Percentiles rank a stretch among this genome's conserved stretches.
Conservation (phyloP, 164 flowering plant genomes). For the Protea cynaroides region DNA sequence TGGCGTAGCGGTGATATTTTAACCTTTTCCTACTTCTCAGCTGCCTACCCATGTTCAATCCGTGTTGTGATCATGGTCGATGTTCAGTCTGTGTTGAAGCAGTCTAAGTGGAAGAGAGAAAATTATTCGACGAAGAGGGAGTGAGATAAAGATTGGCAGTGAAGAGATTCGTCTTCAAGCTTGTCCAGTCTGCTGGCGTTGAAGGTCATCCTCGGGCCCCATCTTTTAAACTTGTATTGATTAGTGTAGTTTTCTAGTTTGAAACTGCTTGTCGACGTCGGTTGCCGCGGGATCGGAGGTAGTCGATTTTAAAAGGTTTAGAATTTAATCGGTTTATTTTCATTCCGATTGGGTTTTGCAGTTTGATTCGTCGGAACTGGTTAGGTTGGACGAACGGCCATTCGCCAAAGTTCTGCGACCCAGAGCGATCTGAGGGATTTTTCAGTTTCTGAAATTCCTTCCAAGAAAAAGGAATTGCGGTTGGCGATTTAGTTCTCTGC, state of each 20-base stretch:
- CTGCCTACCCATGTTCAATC: slow-evolving; percentile 34
- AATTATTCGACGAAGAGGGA: too few relatives aligned
- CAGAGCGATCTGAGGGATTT: slow-evolving; percentile 2
- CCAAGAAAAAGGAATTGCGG: neutral
- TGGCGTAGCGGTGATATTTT: too few relatives aligned
- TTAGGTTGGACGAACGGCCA: neutral
- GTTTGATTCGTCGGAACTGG: slow-evolving; percentile 4
- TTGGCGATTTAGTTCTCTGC: neutral
- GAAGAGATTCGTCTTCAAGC: too few relatives aligned
- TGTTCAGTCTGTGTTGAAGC: slow-evolving; percentile 29
- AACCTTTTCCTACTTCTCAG: slow-evolving; percentile 12
- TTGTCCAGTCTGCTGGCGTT: too few relatives aligned
- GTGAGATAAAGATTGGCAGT: too few relatives aligned
- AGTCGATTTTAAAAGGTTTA: neutral
- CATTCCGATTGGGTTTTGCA: neutral
- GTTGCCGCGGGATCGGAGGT: neutral
- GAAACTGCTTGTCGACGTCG: neutral
- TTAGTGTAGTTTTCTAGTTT: neutral
- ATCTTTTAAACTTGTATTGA: neutral
- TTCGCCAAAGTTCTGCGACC: neutral
- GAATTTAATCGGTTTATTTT: neutral
- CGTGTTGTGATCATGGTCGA: too few relatives aligned
- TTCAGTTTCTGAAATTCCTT: neutral
- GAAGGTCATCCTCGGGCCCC: too few relatives aligned
- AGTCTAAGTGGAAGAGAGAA: too few relatives aligned